A percentile compares a stretch with the other conserved stretches of the same genome.
These are phyloP conservation scores for Ceratocystis cacaofunesta DNA, from an alignment of 2,329 filamentous ascomycete species.

Conservation along the genomic window DNA sequence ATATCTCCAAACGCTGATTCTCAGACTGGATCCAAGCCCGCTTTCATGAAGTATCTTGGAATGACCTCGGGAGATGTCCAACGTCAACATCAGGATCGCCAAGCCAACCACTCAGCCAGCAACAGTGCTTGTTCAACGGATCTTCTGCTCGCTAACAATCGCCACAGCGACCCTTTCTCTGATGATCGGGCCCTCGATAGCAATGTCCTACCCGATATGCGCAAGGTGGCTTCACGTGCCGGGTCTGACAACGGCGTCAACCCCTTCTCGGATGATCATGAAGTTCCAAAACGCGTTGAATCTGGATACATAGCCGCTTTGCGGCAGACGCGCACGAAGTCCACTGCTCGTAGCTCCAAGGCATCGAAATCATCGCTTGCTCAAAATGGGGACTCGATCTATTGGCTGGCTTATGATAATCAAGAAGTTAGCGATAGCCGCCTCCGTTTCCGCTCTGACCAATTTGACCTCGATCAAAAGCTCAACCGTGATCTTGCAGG, in stretches of 20 bases:
- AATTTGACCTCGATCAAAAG: constrained; percentile 43
- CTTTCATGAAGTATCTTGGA: constrained; percentile 30
- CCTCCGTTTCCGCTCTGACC: constrained; percentile 47
- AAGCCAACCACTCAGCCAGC: constrained; percentile 20
- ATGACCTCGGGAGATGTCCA: constrained; percentile 31
- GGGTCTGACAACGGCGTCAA: constrained; percentile 20
- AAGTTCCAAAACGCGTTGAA: constrained; percentile 26
- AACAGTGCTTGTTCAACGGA: constrained; percentile 26
- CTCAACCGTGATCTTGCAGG: neutral
- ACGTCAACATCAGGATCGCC: constrained; percentile 26
- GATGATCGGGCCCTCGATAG: constrained; percentile 31
- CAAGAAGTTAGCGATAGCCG: constrained; percentile 31
- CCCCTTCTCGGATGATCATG: constrained; percentile 37
- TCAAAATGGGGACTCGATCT: constrained; percentile 26
- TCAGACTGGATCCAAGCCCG: constrained; percentile 24
- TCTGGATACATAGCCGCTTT: constrained; percentile 34
- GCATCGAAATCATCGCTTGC: constrained; percentile 20
- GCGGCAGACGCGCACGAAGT: constrained; percentile 35
- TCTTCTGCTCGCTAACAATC: constrained; percentile 29
- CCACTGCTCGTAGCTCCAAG: constrained; percentile 21
- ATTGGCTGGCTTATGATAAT: constrained; percentile 29
- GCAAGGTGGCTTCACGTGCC: constrained; percentile 18
- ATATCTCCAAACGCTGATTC: neutral
- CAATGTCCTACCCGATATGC: constrained; percentile 19
- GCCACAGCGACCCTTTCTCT: constrained; percentile 33